Evolutionary conservation across 1,139 yeast genomes (phyloP).

Genomic region (Scheffersomyces parashehatae): DNA sequence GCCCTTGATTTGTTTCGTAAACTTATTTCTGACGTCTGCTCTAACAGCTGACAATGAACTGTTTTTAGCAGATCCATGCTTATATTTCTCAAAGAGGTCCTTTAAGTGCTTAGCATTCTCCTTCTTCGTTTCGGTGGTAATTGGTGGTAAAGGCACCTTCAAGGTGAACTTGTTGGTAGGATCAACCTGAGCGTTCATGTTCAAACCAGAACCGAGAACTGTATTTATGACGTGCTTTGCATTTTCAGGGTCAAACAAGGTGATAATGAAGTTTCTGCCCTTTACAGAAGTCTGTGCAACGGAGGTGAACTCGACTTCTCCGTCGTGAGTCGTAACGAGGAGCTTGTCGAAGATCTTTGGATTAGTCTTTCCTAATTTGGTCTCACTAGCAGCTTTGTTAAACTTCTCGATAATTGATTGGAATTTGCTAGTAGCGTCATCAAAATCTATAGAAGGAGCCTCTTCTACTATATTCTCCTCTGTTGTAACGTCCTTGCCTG

Average conservation of each 20-base stretch:
- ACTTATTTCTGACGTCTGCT: constrained; percentile 56
- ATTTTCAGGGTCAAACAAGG: constrained; percentile 81
- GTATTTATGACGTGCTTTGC: constrained; percentile 69
- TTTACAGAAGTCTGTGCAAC: constrained; percentile 78
- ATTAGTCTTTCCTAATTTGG: constrained; percentile 67
- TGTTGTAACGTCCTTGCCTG: constrained; percentile 13
- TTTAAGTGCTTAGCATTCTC: constrained; percentile 62
- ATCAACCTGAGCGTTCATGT: constrained; percentile 78
- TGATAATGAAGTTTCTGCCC: constrained; percentile 63
- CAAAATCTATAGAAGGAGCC: constrained; percentile 32
- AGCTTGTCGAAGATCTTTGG: constrained; percentile 67
- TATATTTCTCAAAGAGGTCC: constrained; percentile 61
- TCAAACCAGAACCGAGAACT: constrained; percentile 65
- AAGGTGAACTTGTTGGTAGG: constrained; percentile 71
- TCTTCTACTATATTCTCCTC: constrained; percentile 17
- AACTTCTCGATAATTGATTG: constrained; percentile 53
- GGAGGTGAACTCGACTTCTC: constrained; percentile 51
- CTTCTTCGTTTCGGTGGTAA: constrained; percentile 67
- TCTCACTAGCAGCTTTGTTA: constrained; percentile 56
- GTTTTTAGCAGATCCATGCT: constrained; percentile 49
- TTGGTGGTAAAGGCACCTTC: constrained; percentile 73
- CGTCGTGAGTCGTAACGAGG: constrained; percentile 50
- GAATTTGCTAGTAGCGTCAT: constrained; percentile 47
- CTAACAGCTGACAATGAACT: constrained; percentile 64
- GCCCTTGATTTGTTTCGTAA: constrained; percentile 46